Base-by-base conservation (phyloP, 108 stramenopile genomes). In the Craspedostauros australis region DNA sequence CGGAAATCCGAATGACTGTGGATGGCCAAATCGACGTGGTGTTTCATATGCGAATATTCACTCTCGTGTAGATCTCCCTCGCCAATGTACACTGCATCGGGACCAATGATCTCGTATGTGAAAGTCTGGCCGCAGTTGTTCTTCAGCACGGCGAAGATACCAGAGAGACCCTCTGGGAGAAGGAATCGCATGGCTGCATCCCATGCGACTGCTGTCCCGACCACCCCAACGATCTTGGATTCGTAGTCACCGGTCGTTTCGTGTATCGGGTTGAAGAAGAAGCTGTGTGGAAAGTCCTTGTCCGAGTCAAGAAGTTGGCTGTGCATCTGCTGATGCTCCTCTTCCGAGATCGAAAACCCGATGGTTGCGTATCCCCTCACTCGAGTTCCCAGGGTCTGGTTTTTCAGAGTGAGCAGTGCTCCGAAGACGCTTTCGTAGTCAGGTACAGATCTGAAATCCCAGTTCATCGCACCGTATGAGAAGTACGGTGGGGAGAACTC, bases 11-110 rank as follows among this genome's bases (percentile, higher is more conserved):
- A n/a, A n/a, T n/a, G n/a, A n/a, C n/a, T n/a, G n/a, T n/a, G n/a
- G n/a, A n/a, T n/a, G n/a, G n/a, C n/a, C n/a, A n/a, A n/a, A n/a
- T n/a, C n/a, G n/a, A n/a, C n/a, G n/a, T n/a, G n/a, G n/a, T n/a
- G n/a, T n/a, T n/a, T n/a, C n/a, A n/a, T n/a, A n/a, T n/a, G n/a
- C n/a, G n/a, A n/a, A n/a, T n/a, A 78, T 3, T 47, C 67, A 21
- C 29, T 12, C 37, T 82, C 70, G 41, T 82, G 76, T n/a, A 58
- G 24, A 45, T 77, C 76, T 14, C 80, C 80, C 32, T 44, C 56
- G 5, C 80, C 80, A 31, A 82, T 14, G 25, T 75, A 61, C 0
- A 38, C 43, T 11, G 67, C 75, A 2, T 48, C 12, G 28, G 54
- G 40, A 1, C 51, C 51, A 36, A 14, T 18, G 24, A 52, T 39